A percentile compares a stretch with the other conserved stretches of the same genome.
Conservation (phyloP, 192 early-diverging fungal genomes). For the Ambispora gerdemannii region DNA sequence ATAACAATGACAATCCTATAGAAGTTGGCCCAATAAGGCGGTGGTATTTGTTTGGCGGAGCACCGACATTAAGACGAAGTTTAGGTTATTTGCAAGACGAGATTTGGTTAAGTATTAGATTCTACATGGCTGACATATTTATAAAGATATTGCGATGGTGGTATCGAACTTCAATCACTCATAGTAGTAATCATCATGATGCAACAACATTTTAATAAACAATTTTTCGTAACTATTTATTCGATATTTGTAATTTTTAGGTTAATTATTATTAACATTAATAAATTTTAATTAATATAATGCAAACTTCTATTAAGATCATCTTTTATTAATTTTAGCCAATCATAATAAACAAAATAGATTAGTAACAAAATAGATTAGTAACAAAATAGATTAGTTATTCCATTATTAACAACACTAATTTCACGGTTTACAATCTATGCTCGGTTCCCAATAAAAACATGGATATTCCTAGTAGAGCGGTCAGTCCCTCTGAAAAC, state of each 20-base stretch:
- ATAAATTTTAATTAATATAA: no score
- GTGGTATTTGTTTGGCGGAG: slow-evolving; percentile 44
- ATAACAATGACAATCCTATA: slow-evolving; percentile 29
- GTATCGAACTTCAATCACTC: slow-evolving; percentile 15
- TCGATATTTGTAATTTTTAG: no score
- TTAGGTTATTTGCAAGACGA: slow-evolving; percentile 37
- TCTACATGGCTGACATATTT: slow-evolving; percentile 35
- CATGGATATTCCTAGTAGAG: background rate
- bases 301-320: no score
- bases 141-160: slow-evolving; percentile 43
- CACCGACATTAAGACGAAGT: slow-evolving; percentile 39
- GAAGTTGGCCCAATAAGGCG: slow-evolving; percentile 38
- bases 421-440: no score
- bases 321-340: no score
- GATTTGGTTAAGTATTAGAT: slow-evolving; percentile 36
- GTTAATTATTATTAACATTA: no score
- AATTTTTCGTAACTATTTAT: no score
- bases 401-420: no score
- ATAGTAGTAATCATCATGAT: background rate
- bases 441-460: no score
- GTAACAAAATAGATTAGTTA: no score
- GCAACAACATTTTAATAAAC: background rate
- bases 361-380: no score
- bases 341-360: no score
- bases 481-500: background rate